phyloP scores from a whole-genome alignment of 768 basidiomycete species.

The Lactifluus subvellereus region DNA sequence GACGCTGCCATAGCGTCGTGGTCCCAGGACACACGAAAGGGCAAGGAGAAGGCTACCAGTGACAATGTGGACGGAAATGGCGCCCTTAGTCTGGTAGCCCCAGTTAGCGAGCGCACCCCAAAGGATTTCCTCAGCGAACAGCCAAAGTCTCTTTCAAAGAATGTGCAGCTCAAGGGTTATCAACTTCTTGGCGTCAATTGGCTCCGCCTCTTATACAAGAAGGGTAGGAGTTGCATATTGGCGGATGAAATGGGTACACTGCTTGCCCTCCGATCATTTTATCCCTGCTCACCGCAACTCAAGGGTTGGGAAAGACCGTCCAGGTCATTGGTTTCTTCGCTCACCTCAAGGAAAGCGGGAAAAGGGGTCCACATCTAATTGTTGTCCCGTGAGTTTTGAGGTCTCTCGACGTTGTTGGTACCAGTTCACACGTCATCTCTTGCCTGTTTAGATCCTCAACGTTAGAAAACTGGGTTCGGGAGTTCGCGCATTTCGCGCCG shows the following conservation, averaged over 20 bases:
- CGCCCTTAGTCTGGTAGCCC: conserved; percentile 49
- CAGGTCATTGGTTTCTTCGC: conserved; percentile 98
- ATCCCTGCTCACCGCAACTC: conserved; percentile 4
- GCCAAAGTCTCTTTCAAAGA: conserved; percentile 59
- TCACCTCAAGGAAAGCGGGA: conserved; percentile 72
- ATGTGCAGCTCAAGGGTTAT: conserved; percentile 87
- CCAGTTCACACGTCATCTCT: neutral
- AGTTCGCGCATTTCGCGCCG: conserved; percentile 89
- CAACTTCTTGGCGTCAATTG: conserved; percentile 97
- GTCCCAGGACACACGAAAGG: conserved; percentile 38
- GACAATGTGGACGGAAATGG: conserved; percentile 50
- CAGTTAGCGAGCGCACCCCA: conserved; percentile 37
- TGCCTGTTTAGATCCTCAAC: conserved; percentile 70
- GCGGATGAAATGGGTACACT: conserved; percentile 97
- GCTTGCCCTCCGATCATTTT: conserved; percentile 15
- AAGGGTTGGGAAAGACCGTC: conserved; percentile 96
- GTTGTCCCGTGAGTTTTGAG: conserved; percentile 78
- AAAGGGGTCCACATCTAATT: conserved; percentile 82
- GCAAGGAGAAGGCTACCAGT: conserved; percentile 34
- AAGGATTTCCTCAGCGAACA: conserved; percentile 70
- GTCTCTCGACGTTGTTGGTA: neutral
- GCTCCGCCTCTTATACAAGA: conserved; percentile 81
- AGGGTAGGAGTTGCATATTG: conserved; percentile 84
- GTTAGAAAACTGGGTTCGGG: conserved; percentile 96
- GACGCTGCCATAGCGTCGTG: conserved; percentile 74